Evolutionary conservation across 371 early-diverging fungal genomes (phyloP), one percentile per base, ranked within the genome.

Genomic region (Syncephalis fuscata): DNA sequence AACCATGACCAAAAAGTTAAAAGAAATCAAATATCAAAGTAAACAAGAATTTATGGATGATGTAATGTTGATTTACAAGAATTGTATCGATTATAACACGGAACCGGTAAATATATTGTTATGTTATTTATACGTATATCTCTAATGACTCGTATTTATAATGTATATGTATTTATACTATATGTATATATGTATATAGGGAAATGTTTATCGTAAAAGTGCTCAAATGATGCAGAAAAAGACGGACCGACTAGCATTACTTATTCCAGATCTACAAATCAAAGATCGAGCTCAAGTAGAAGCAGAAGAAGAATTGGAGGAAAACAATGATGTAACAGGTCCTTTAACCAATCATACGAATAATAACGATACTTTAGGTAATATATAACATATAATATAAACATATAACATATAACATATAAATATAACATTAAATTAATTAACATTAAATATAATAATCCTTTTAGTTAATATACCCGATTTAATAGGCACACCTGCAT

Each of bases 1-100:
- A n/a, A 85, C 85, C 20, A 83, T 93, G 49, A 68, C 81, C 23
- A 81, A 80, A 58, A 90, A 90, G 51, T 60, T 93, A 50, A 76
- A 80, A 53, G 56, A 57, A 0, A 61, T 71, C 14, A 63, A 68
- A 45, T 91, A 93, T 57, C 61, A 69, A 48, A 77, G 74, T 53
- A 85, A 87, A 59, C 65, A 73, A 7, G 83, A 85, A 36, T 86
- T 93, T 61, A 71, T 74, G 0, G 65, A 71, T 23, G 93, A 93
- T 56, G 57, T 91, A 11, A 63, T 76, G 43, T 63, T 89, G 38
- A 89, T 93, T 20, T 88, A 86, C 60, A 61, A 68, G 15, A 93
- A 93, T 55, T 90, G 91, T 57, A 59, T 86, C 26, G 52, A 59
- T 0, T 93, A 85, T 66, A 93, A 93, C 54, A 70, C 78, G 10